Conservation (phyloP, 1,284 basidiomycete species). For the Trichosporon sp. region DNA sequence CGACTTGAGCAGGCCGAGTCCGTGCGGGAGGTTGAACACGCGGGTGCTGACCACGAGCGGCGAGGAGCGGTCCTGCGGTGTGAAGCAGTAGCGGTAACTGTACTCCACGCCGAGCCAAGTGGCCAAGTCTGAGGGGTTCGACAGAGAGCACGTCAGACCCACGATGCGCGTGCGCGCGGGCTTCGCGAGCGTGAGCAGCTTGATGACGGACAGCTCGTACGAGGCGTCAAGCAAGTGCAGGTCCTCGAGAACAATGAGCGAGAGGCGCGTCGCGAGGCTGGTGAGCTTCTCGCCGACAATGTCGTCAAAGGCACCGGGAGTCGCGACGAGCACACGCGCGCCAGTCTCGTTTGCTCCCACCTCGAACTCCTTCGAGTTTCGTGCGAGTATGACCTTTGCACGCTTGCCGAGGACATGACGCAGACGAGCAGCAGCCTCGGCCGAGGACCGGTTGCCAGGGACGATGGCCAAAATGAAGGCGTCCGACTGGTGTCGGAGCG, state of each 20-base stretch:
- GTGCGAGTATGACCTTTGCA: conserved; percentile 38
- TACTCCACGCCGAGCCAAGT: conserved; percentile 75
- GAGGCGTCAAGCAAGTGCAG: conserved; percentile 78
- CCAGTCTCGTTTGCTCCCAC: conserved; percentile 19
- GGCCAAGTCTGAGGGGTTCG: conserved; percentile 77
- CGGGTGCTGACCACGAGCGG: conserved; percentile 71
- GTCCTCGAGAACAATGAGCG: conserved; percentile 78
- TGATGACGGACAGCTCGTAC: conserved; percentile 81
- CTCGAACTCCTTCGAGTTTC: conserved; percentile 27
- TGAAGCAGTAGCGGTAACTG: conserved; percentile 73
- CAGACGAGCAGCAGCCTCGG: conserved; percentile 50
- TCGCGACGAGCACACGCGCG: conserved; percentile 52
- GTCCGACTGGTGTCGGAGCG: conserved; percentile 44
- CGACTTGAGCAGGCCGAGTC: conserved; percentile 80
- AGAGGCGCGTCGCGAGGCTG: conserved; percentile 58
- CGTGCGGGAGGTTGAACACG: conserved; percentile 84
- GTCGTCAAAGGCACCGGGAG: conserved; percentile 46
- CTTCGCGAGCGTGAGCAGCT: conserved; percentile 66
- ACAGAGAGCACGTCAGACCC: conserved; percentile 75
- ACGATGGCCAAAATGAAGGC: conserved; percentile 51
- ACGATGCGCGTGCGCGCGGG: conserved; percentile 70
- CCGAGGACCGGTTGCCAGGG: conserved; percentile 50
- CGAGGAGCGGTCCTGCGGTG: conserved; percentile 79
- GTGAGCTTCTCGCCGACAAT: conserved; percentile 35
- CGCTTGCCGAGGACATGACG: conserved; percentile 40